A percentile compares a stretch with the other conserved stretches of the same genome.
Conservation (phyloP, 106 monocot species). For the Chionographis japonica region DNA sequence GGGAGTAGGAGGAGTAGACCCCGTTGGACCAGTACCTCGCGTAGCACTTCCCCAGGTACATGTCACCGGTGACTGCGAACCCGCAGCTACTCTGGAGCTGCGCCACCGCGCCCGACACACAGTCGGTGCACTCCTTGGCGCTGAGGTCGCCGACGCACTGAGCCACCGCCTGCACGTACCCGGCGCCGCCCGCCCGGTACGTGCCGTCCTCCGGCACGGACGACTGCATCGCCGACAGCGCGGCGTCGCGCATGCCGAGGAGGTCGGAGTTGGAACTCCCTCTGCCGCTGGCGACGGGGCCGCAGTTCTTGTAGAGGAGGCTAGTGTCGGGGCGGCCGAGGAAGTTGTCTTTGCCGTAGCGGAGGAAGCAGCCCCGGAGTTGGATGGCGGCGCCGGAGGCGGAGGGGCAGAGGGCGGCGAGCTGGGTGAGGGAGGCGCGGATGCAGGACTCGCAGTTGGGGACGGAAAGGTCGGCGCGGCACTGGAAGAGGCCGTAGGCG, state of each 20-base stretch:
- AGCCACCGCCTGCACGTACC: slow-evolving; percentile 49
- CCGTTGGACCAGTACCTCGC: slow-evolving; percentile 40
- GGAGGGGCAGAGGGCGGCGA: slow-evolving; percentile 62
- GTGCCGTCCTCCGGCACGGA: slow-evolving; percentile 13
- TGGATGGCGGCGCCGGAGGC: slow-evolving; percentile 63
- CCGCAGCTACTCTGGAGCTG: slow-evolving; percentile 46
- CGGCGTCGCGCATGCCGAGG: slow-evolving; percentile 45
- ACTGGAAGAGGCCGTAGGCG: slow-evolving; percentile 68
- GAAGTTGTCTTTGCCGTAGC: slow-evolving; percentile 77
- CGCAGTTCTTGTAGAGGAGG: slow-evolving; percentile 71
- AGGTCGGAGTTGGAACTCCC: slow-evolving; percentile 18
- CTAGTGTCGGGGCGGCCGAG: slow-evolving; percentile 60
- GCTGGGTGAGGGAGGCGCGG: slow-evolving; percentile 46
- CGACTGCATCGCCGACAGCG: slow-evolving; percentile 24
- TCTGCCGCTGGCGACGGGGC: slow-evolving; percentile 16
- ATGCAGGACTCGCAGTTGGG: slow-evolving; percentile 63
- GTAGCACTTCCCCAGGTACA: slow-evolving; percentile 78
- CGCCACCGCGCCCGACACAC: slow-evolving; percentile 31
- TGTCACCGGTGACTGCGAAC: slow-evolving; percentile 42
- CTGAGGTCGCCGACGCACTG: slow-evolving; percentile 72
- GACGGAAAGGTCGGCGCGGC: slow-evolving; percentile 73
- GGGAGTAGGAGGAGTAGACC: not conserved
- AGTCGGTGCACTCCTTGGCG: slow-evolving; percentile 33
- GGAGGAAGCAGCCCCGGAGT: slow-evolving; percentile 74
- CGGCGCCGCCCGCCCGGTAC: slow-evolving; percentile 38